Conservation (phyloP, 176 grass and related monocot genomes). For the Alopecurus myosuroides region DNA sequence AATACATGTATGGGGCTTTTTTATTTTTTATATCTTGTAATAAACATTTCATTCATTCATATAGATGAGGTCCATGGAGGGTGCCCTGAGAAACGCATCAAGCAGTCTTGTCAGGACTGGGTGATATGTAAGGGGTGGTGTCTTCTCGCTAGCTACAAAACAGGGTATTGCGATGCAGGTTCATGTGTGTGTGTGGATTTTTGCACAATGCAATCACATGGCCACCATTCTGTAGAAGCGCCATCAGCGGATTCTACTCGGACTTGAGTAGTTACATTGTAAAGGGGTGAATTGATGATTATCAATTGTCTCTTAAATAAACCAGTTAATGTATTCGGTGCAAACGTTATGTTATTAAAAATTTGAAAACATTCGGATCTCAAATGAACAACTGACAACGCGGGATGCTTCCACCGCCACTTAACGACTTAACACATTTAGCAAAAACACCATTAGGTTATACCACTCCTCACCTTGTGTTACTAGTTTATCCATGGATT, state of each 20-base stretch:
- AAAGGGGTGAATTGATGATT: neutral
- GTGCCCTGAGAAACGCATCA: neutral
- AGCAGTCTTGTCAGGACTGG: neutral
- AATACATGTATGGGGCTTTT: neutral
- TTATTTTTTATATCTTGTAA: neutral
- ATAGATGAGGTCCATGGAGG: neutral
- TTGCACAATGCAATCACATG: neutral
- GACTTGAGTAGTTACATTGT: neutral
- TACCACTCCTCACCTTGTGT: too few relatives aligned
- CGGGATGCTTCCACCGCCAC: too few relatives aligned
- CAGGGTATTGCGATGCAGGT: neutral
- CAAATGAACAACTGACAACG: too few relatives aligned
- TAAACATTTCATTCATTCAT: neutral
- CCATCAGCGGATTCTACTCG: neutral
- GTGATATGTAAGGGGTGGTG: neutral
- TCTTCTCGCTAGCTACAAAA: neutral
- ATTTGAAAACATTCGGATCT: too few relatives aligned
- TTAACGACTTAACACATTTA: too few relatives aligned
- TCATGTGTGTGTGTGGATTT: neutral
- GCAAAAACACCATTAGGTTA: too few relatives aligned
- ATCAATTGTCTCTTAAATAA: too few relatives aligned
- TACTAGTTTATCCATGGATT: too few relatives aligned
- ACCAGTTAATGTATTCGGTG: too few relatives aligned
- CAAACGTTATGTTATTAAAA: too few relatives aligned
- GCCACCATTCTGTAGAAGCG: neutral